Percentiles rank a stretch among this genome's conserved stretches.
Conservation (phyloP, 164 flowering plant genomes). For the Liquidambar formosana region DNA sequence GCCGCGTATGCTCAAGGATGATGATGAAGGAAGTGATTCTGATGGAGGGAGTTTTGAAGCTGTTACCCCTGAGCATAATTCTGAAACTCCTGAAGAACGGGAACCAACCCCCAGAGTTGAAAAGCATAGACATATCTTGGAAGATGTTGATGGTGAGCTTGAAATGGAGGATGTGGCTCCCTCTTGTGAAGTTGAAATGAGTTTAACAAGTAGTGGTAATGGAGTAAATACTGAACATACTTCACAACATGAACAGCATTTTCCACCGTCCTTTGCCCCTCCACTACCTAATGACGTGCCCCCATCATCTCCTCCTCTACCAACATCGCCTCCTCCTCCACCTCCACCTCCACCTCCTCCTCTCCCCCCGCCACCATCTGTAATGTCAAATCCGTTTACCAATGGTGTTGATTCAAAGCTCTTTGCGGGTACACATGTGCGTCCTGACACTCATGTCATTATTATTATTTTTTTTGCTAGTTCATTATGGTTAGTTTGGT, state of each 20-base stretch:
- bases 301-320: constrained; percentile 69
- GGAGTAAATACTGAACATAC: constrained; percentile 20
- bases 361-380: constrained; percentile 11
- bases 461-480: neutral
- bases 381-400: constrained; percentile 25
- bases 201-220: constrained; percentile 19
- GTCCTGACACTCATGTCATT: constrained; percentile 8
- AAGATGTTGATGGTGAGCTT: constrained; percentile 98
- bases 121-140: constrained; percentile 77
- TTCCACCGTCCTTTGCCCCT: constrained; percentile 37
- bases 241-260: constrained; percentile 35
- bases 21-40: constrained; percentile 72
- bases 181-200: constrained; percentile 50
- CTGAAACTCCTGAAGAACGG: constrained; percentile 36
- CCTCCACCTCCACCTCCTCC: constrained; percentile 24
- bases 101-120: constrained; percentile 33
- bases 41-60: constrained; percentile 86
- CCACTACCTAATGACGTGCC: constrained; percentile 60
- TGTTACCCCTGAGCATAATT: constrained; percentile 78
- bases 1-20: constrained; percentile 80
- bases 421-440: constrained; percentile 30
- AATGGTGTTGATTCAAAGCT: constrained; percentile 28
- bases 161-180: constrained; percentile 99
- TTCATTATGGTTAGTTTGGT: neutral
- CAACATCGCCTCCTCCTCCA: constrained; percentile 41